Evolutionary conservation across 495 filamentous ascomycete species (phyloP).

Genomic region (Clavariopsis aquatica): DNA sequence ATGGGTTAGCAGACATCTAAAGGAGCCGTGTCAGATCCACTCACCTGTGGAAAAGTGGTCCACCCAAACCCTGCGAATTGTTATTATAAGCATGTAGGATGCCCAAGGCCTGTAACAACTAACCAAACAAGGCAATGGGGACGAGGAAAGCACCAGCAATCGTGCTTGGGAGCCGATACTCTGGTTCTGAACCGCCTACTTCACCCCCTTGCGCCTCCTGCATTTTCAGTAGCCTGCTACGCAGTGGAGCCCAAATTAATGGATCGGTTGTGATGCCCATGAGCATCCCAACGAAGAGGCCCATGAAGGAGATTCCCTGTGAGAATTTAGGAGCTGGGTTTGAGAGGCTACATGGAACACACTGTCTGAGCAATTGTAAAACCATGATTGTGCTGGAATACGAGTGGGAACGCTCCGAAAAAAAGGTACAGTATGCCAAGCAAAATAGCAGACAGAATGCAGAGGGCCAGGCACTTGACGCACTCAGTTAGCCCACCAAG

Average conservation of each 20-base stretch:
- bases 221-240: constrained; percentile 62
- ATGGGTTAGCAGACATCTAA: constrained; percentile 26
- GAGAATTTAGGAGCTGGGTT: neutral
- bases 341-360: neutral
- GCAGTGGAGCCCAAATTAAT: constrained; percentile 67
- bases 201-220: constrained; percentile 56
- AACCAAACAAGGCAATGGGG: constrained; percentile 78
- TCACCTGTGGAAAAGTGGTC: constrained; percentile 47
- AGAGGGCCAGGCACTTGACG: constrained; percentile 68
- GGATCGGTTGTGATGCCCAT: constrained; percentile 69
- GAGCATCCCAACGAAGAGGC: constrained; percentile 78
- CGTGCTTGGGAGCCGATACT: constrained; percentile 81
- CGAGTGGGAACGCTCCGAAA: constrained; percentile 87
- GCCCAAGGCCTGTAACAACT: constrained; percentile 26
- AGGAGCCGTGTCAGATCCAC: constrained; percentile 28
- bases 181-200: constrained; percentile 69
- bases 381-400: constrained; percentile 75
- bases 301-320: constrained; percentile 70
- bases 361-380: constrained; percentile 78
- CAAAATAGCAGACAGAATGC: constrained; percentile 79
- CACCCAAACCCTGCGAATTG: constrained; percentile 45
- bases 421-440: constrained; percentile 92
- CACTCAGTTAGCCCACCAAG: constrained; percentile 27
- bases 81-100: constrained; percentile 26
- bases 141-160: constrained; percentile 76